Conservation (phyloP, 1,139 yeast genomes). For the Scheffersomyces illinoinensis region DNA sequence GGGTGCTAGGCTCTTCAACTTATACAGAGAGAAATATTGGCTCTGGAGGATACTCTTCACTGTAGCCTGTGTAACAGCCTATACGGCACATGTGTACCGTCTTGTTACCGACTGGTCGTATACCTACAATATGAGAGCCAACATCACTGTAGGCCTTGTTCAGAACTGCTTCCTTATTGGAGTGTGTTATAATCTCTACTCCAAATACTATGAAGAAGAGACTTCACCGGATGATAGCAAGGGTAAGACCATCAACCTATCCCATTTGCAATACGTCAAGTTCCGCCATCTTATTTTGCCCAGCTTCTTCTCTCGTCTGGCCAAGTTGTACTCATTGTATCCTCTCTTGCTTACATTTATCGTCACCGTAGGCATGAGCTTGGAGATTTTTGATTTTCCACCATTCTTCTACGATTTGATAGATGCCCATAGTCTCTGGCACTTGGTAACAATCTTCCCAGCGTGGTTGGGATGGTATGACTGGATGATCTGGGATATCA, state of each 20-base stretch:
- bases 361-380: conserved; percentile 73
- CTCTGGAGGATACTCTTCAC: conserved; percentile 35
- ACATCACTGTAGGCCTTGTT: conserved; percentile 71
- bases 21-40: conserved; percentile 44
- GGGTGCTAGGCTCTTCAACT: conserved; percentile 54
- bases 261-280: conserved; percentile 30
- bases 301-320: conserved; percentile 36
- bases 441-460: conserved; percentile 73
- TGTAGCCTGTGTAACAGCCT: conserved; percentile 46
- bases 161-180: conserved; percentile 57
- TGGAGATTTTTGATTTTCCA: conserved; percentile 88
- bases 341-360: conserved; percentile 47
- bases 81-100: conserved; percentile 64
- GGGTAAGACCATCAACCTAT: conserved; percentile 7
- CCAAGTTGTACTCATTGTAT: conserved; percentile 43
- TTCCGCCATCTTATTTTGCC: conserved; percentile 26
- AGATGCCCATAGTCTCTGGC: conserved; percentile 97
- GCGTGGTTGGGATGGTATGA: conserved; percentile 48
- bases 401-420: conserved; percentile 61
- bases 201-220: conserved; percentile 31
- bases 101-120: conserved; percentile 81
- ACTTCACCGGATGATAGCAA: conserved; percentile 3
- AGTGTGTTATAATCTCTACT: conserved; percentile 36
- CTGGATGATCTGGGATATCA: conserved; percentile 49
- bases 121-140: conserved; percentile 92